Evolutionary conservation across 2,329 filamentous ascomycete species (phyloP).

Genomic region (Penicillium sp.): DNA sequence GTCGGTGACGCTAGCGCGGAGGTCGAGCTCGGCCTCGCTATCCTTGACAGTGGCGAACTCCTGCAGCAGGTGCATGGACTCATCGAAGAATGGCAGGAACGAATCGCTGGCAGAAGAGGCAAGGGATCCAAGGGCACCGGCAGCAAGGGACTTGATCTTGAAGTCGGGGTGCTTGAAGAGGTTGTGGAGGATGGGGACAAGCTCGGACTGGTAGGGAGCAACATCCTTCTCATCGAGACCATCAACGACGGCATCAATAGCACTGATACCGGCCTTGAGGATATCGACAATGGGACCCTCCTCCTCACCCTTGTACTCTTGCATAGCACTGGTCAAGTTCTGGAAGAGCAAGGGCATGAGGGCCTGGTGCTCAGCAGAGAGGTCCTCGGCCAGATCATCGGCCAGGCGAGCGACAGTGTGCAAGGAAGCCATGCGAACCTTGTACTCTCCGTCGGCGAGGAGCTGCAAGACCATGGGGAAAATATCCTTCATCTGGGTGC

Average conservation of each 20-base stretch:
- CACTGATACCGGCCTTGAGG: constrained; percentile 84
- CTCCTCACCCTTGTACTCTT: constrained; percentile 62
- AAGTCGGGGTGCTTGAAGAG: constrained; percentile 82
- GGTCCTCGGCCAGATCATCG: constrained; percentile 88
- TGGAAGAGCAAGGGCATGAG: constrained; percentile 82
- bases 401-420: constrained; percentile 86
- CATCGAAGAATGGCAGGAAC: constrained; percentile 88
- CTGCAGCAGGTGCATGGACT: constrained; percentile 86
- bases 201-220: constrained; percentile 74
- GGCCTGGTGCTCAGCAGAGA: constrained; percentile 78
- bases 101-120: constrained; percentile 78
- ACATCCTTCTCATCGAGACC: constrained; percentile 74
- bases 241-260: constrained; percentile 87
- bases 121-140: constrained; percentile 86
- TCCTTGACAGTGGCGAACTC: constrained; percentile 83
- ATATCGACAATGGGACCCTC: constrained; percentile 78
- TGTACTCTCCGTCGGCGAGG: constrained; percentile 76
- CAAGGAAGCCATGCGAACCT: constrained; percentile 82
- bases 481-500: constrained; percentile 82
- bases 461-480: constrained; percentile 82
- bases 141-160: constrained; percentile 85
- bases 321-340: constrained; percentile 80
- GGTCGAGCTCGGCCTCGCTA: constrained; percentile 82
- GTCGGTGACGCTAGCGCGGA: constrained; percentile 87
- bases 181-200: constrained; percentile 80